Percentiles rank a stretch among this genome's conserved stretches.
Conservation (phyloP, 371 early-diverging fungal genomes). For the Apophysomyces sp. region DNA sequence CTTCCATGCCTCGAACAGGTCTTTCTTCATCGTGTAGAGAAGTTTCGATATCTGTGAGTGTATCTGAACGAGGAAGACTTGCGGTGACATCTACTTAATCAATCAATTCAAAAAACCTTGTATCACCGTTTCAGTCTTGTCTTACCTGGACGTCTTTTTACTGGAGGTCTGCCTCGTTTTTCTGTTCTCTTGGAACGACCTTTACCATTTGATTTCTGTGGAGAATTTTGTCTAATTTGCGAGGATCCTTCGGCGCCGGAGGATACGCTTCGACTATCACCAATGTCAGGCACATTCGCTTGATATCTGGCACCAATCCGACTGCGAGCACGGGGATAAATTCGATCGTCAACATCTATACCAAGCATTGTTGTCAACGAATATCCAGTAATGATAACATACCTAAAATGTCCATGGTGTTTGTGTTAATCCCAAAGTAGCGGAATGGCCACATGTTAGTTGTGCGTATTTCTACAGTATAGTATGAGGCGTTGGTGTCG, state of each 20-base stretch:
- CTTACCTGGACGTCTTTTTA: background rate
- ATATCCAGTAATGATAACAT: conserved; percentile 5
- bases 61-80: background rate
- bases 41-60: background rate
- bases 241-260: background rate
- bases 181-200: conserved; percentile 2
- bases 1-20: conserved; percentile 46
- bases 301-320: conserved; percentile 81
- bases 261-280: background rate
- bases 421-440: conserved; percentile 80
- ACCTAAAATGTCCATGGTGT: conserved; percentile 69
- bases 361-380: background rate
- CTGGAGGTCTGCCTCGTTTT: conserved; percentile 6
- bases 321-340: conserved; percentile 80
- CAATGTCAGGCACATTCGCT: conserved; percentile 63
- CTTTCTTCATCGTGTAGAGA: background rate
- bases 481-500: conserved; percentile 13
- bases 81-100: background rate
- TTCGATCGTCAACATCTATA: conserved; percentile 69
- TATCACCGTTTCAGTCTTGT: background rate
- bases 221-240: background rate
- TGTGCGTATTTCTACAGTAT: conserved; percentile 27
- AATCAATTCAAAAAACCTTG: background rate
- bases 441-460: conserved; percentile 84
- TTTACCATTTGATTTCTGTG: background rate